Evolutionary conservation across 306 rosid species (phyloP), one percentile per base, ranked within the genome.

Genomic region (Lablab purpureus): DNA sequence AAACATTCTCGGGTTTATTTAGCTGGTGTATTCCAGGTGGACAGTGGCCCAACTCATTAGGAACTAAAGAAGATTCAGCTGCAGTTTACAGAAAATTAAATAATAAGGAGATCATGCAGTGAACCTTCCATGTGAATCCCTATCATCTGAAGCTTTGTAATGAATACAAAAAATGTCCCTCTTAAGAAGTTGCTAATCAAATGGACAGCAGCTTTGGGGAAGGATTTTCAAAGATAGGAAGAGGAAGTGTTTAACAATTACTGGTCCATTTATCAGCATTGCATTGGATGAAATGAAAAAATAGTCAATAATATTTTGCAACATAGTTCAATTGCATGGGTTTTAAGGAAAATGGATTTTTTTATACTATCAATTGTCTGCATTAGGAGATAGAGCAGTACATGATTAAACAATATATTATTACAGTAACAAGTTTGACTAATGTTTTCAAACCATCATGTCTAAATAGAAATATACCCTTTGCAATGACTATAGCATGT

Each of bases 401-500:
- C 37, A 58, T 56, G 22, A 47, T 19, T 36, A 73, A 32, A 41
- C 40, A 64, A 67, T 47, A 54, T 65, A 47, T 47, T 54, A 43
- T 81, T 56, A 56, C 46, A 74, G 34, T 32, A 46, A 66, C 71
- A 81, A 67, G 30, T 56, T 64, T 45, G 47, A 67, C 56, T 22
- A 60, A 37, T 64, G 63, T 58, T 60, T 54, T 40, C 74, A 58
- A 51, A 59, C 45, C 51, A 67, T n/a, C 27, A 40, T 40, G 47
- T 15, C 23, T 62, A 23, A 54, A 27, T 63, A 56, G 47, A 55
- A 36, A 65, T 52, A 78, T 90, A 91, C 98, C 88, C 83, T 89
- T 68, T 91, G 84, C 67, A 67, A 86, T 95, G 98, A 84, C 91
- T 75, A 14, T 92, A 95, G 91, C 98, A 92, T 1, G 97, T 91